Evolutionary conservation across 1,284 basidiomycete species (phyloP), one percentile per base, ranked within the genome.

Genomic region (Boletus coffeatus): DNA sequence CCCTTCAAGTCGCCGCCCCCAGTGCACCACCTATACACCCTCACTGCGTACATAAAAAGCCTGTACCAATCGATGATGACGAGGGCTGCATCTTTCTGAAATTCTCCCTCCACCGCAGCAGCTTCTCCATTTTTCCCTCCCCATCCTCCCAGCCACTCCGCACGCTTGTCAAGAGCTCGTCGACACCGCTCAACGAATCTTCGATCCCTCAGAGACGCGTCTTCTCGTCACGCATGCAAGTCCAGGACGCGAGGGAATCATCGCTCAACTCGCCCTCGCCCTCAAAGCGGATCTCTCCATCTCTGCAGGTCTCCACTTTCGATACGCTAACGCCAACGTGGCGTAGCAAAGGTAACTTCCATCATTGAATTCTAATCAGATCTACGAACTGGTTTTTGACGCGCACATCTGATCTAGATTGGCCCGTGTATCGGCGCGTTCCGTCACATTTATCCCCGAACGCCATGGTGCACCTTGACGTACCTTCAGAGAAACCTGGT

Each of bases 291-390:
- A 99, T 75, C 82, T 98, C 57, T 96, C 96, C 43, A 82, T 99
- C 64, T 96, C 93, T 11, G 95, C 94, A 7, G 95, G 96, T 50
- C 84, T 99, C 39, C 97, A 99, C 77, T 98, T 99, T 86, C 91
- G 97, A 62, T 98, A 98, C 74, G 91, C 94, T 32, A 91, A 89
- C 89, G 10, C 88, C 89, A 50, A 90, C 89, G 34, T 76, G 84
- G 55, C 71, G 71, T 39, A 73, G 50, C 37, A 76, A 74, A 68
- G 74, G 76, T 76, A 71, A 81, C 63, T 61, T 69, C 74, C 67
- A 78, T 65, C 62, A 79, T 66, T 62, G 64, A 53, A 75, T 77
- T 65, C 68, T 69, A 64, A 62, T 65, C 50, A 64, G 62, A 65
- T 66, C 59, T 59, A 36, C 37, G 25, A 56, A 56, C 21, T 21